Evolutionary conservation across 1,284 basidiomycete species (phyloP).

Genomic region (Leccinum subfulvum): DNA sequence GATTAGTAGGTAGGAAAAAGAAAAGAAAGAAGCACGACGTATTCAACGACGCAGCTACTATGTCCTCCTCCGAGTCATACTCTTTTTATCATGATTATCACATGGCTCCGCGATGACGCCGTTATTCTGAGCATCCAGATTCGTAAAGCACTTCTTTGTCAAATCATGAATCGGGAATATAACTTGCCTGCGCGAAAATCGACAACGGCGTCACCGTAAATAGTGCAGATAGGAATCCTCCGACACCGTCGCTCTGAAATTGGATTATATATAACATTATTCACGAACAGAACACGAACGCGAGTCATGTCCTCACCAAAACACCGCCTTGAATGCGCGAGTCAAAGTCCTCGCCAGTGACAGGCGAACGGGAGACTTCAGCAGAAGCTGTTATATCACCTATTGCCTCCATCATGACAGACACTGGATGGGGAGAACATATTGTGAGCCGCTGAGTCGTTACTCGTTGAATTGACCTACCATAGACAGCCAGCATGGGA

Average conservation of each 20-base stretch:
- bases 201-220: no score
- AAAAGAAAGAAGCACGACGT: no score
- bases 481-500: conserved; percentile 81
- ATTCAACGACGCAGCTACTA: not conserved
- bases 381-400: conserved; percentile 86
- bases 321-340: conserved; percentile 83
- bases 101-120: no score
- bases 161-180: no score
- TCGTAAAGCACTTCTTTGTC: no score
- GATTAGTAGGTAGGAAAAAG: no score
- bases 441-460: not conserved
- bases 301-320: conserved; percentile 46
- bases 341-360: conserved; percentile 74
- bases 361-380: conserved; percentile 74
- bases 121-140: no score
- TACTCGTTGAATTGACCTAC: conserved; percentile 34
- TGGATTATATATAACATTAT: not conserved
- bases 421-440: conserved; percentile 45
- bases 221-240: no score
- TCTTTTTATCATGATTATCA: no score
- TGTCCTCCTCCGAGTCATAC: no score
- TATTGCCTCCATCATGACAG: conserved; percentile 79
- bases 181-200: no score
- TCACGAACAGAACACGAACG: not conserved
- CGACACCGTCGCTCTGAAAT: conserved; percentile 23